A percentile compares a stretch with the other conserved stretches of the same genome.
phyloP scores from a whole-genome alignment of 139 green algal genomes.

The Coelastrella sp. region DNA sequence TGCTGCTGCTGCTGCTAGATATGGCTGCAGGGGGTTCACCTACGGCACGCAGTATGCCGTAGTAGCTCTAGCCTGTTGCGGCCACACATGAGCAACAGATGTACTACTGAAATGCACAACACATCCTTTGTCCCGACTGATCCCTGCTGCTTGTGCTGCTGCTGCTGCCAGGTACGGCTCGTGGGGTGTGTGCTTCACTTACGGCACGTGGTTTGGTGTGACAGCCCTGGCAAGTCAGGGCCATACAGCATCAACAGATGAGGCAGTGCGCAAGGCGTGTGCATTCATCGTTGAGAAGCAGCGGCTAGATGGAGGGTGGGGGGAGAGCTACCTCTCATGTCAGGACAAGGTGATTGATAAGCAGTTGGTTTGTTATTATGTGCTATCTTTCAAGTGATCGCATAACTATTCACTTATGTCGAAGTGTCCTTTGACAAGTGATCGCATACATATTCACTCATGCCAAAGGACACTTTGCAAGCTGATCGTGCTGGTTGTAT shows the following conservation, averaged over 20 bases:
- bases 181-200: constrained; percentile 99
- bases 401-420: too few relatives aligned
- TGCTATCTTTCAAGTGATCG: too few relatives aligned
- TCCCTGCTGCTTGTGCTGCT: neutral
- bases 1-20: neutral
- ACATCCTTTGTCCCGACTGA: too few relatives aligned
- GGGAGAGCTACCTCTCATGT: constrained; percentile 98
- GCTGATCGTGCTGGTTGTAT: too few relatives aligned
- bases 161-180: constrained; percentile 87
- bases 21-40: neutral
- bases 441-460: too few relatives aligned
- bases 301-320: constrained; percentile 94
- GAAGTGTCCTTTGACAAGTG: too few relatives aligned
- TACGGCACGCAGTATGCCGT: too few relatives aligned
- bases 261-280: constrained; percentile 53
- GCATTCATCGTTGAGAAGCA: constrained; percentile 94
- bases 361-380: too few relatives aligned
- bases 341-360: constrained; percentile 88
- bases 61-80: too few relatives aligned
- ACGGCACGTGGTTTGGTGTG: constrained; percentile 97
- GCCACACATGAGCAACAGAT: too few relatives aligned
- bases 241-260: constrained; percentile 68
- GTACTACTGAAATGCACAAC: too few relatives aligned
- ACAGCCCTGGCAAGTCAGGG: constrained; percentile 83
- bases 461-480: too few relatives aligned